phyloP scores from a whole-genome alignment of 192 early-diverging fungal genomes.

The Anaeromyces robustus region DNA sequence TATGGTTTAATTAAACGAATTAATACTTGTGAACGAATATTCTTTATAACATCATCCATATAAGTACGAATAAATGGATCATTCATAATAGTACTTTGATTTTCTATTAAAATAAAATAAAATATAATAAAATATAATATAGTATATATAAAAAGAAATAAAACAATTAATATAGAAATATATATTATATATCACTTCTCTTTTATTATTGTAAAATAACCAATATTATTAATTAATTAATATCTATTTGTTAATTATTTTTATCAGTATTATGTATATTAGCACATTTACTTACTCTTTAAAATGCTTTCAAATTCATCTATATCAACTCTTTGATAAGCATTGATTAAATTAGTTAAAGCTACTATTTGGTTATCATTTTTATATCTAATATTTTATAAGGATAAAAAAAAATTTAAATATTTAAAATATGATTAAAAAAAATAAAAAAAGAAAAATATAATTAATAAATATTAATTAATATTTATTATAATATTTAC shows the following conservation, averaged over 20 bases:
- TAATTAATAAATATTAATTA: too few species aligned
- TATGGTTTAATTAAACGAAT: slow-evolving; percentile 77
- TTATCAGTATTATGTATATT: too few species aligned
- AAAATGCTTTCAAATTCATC: slow-evolving; percentile 78
- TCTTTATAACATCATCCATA: slow-evolving; percentile 82
- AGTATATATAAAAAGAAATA: too few species aligned
- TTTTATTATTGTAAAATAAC: too few species aligned
- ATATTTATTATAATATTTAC: slow-evolving; percentile 20
- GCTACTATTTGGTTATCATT: slow-evolving; percentile 80
- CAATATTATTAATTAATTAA: neutral
- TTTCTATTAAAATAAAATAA: slow-evolving; percentile 28
- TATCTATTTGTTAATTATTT: neutral
- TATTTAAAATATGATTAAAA: too few species aligned
- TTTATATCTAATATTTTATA: slow-evolving; percentile 57
- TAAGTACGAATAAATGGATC: slow-evolving; percentile 81
- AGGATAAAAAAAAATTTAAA: too few species aligned
- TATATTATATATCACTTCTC: too few species aligned
- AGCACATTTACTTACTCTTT: slow-evolving; percentile 13
- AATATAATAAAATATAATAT: too few species aligned
- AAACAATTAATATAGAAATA: too few species aligned
- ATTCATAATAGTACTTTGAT: slow-evolving; percentile 60
- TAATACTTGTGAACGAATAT: slow-evolving; percentile 83
- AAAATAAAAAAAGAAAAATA: too few species aligned
- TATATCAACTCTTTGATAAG: slow-evolving; percentile 81
- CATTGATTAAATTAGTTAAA: slow-evolving; percentile 82